phyloP scores from a whole-genome alignment of 345 rosid genomes.

The thale cress (Arabidopsis thaliana) region TAIR10.1 NC_003070.9:1234001-1234500 shows the following conservation, averaged over 20 bases:
- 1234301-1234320: constrained; percentile 5
- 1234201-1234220: not conserved
- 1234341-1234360: constrained; percentile 6
- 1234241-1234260: constrained; percentile 23
- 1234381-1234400: constrained; percentile 16
- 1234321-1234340: constrained; percentile 17
- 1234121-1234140: not conserved
- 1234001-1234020: not conserved
- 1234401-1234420: constrained; percentile 10
- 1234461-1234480: constrained; percentile 72
- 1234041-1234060: not conserved
- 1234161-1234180: not conserved
- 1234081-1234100: not conserved
- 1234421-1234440: constrained; percentile 6
- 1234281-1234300: not conserved
- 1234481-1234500: constrained; percentile 78
- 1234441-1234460: constrained; percentile 32
- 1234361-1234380: constrained; percentile 11
- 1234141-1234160: not conserved
- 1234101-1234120: not conserved
- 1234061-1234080: not conserved
- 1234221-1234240: constrained; percentile 14
- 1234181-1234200: not conserved
- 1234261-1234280: not conserved
- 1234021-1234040: not conserved